These are phyloP conservation scores for Eimeria zaria DNA, from an alignment of 169 alveolate genomes.

Conservation along the genomic window DNA sequence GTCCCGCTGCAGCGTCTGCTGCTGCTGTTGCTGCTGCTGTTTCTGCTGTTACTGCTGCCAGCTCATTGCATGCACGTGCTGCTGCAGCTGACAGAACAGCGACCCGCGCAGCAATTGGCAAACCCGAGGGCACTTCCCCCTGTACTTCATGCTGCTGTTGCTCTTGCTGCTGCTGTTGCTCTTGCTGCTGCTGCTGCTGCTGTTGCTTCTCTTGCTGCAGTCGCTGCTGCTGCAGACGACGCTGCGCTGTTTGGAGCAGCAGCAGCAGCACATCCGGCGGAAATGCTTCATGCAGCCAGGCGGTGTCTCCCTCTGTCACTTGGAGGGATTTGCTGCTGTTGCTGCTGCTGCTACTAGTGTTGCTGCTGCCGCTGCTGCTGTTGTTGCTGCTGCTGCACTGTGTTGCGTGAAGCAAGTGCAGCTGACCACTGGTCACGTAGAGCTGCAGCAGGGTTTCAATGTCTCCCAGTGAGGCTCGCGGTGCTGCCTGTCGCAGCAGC, in stretches of 20 bases:
- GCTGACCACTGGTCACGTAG: slow-evolving; percentile 57
- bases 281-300: slow-evolving; percentile 39
- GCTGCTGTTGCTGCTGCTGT: slow-evolving; percentile 8
- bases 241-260: slow-evolving; percentile 28
- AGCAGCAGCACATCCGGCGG: slow-evolving; percentile 36
- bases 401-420: neutral
- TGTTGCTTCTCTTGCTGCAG: neutral
- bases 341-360: slow-evolving; percentile 51
- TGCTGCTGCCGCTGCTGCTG: no score
- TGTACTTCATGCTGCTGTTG: slow-evolving; percentile 24
- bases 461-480: slow-evolving; percentile 40
- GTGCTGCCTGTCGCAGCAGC: slow-evolving; percentile 49
- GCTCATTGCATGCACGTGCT: slow-evolving; percentile 17
- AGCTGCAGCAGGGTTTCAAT: slow-evolving; percentile 41
- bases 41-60: slow-evolving; percentile 51
- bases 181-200: slow-evolving; percentile 27
- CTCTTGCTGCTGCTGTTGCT: slow-evolving; percentile 48
- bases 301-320: slow-evolving; percentile 8
- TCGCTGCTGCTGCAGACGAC: slow-evolving; percentile 39
- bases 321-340: slow-evolving; percentile 21
- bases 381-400: slow-evolving; percentile 53
- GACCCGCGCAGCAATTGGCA: neutral
- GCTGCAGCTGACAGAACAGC: slow-evolving; percentile 37
- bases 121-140: neutral
- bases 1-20: slow-evolving; percentile 1